These are phyloP conservation scores for Withania somnifera DNA, from an alignment of 305 asterid species.

Conservation along the genomic window DNA sequence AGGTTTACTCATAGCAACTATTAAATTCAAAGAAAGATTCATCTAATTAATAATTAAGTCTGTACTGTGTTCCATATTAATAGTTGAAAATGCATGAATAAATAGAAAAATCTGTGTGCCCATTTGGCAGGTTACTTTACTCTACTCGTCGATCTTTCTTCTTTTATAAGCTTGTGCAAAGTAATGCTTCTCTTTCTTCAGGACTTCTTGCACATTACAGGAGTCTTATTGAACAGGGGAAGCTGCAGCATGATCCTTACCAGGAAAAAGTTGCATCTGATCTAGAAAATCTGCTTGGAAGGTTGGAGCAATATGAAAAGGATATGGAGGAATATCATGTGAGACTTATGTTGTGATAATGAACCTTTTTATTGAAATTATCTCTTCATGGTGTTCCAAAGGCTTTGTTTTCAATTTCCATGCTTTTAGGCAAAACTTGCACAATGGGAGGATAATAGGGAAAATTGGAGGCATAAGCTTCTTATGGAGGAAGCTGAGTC, in stretches of 20 bases:
- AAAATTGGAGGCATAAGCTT: constrained; percentile 54
- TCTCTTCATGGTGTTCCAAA: constrained; percentile 7
- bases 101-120: neutral
- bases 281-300: constrained; percentile 64
- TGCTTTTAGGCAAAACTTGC: constrained; percentile 49
- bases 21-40: neutral
- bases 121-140: neutral
- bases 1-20: neutral
- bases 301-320: constrained; percentile 73
- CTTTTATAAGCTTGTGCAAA: constrained; percentile 12
- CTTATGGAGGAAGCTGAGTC: constrained; percentile 71
- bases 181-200: constrained; percentile 18
- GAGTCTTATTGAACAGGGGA: constrained; percentile 73
- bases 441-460: constrained; percentile 74
- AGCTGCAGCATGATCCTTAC: constrained; percentile 68
- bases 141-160: neutral
- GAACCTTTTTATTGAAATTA: neutral
- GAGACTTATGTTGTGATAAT: constrained; percentile 9
- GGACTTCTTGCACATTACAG: constrained; percentile 72
- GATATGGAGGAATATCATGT: constrained; percentile 89
- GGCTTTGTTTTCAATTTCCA: constrained; percentile 5
- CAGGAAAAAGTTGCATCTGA: constrained; percentile 80
- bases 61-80: neutral
- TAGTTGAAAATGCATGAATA: neutral
- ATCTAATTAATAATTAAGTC: neutral